Evolutionary conservation across 345 rosid species (phyloP), one percentile per base, ranked within the genome.

Genomic region (Carallia pectinifolia): DNA sequence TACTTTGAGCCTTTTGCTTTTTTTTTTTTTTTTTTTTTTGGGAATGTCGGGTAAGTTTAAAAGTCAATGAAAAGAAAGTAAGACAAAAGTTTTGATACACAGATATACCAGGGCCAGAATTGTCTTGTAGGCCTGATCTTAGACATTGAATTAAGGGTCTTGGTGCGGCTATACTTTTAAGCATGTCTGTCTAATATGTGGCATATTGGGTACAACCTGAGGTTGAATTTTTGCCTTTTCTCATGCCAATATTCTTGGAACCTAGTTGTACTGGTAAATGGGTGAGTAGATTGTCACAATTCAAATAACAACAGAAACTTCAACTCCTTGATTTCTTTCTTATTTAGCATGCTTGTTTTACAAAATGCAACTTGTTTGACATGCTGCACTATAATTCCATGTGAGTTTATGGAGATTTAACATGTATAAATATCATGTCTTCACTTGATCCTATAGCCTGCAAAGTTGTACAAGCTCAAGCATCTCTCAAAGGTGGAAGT

Each of bases 401-500:
- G 55, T 53, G 17, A 53, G 12, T 17, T 53, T 1, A 19, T 53
- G 55, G 34, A 33, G 34, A 33, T 33, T 33, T 33, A 33, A 33
- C 34, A 1, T 50, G n/a, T 53, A 27, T 65, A 10, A 60, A 34
- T 33, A 33, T 50, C 13, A 7, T 56, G 27, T 58, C 6, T 63
- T 61, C 56, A 69, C 17, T 37, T 58, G 29, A 58, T 61, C 6
- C 1, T 80, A 72, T 88, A 92, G 99, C 93, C 97, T 67, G 97
- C 97, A 31, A 95, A 95, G 83, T 56, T 92, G 70, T 95, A 95
- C 81, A 92, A 95, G 80, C 88, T 95, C 70, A 95, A 90, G 88
- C 97, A 92, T 89, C 97, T 95, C 62, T 77, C 97, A 10, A 90
- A 92, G 76, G 86, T 95, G 79, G 99, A 95, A 87, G 99, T 95